Conservation (phyloP, 2,329 filamentous ascomycete species). For the Tolypocladium ovalisporum region DNA sequence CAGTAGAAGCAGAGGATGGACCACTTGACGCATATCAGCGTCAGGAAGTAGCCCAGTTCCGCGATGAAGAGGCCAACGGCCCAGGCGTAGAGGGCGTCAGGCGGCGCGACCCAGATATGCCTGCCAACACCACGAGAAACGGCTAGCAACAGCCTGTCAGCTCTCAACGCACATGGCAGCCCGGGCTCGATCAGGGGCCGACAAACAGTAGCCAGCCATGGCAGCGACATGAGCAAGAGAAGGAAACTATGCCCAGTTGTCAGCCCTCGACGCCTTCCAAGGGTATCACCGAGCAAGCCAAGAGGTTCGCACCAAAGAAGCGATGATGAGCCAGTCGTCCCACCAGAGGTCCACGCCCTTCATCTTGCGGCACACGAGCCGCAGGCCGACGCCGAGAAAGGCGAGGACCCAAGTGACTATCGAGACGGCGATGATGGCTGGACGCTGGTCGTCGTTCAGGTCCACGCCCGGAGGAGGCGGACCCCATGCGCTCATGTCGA, state of each 20-base stretch:
- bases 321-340: conserved; percentile 14
- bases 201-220: conserved; percentile 9
- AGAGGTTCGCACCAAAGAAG: conserved; percentile 8
- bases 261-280: neutral
- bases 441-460: conserved; percentile 8
- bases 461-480: conserved; percentile 9
- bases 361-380: conserved; percentile 9
- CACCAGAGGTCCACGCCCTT: conserved; percentile 9
- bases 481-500: neutral
- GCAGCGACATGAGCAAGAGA: conserved; percentile 6
- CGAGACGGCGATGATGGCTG: conserved; percentile 7
- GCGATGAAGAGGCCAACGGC: conserved; percentile 11
- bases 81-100: conserved; percentile 9
- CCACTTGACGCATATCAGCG: conserved; percentile 9
- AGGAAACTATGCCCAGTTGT: neutral
- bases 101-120: conserved; percentile 12
- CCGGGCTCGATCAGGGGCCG: neutral
- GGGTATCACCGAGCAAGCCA: neutral
- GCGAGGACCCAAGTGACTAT: conserved; percentile 8
- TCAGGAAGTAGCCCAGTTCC: conserved; percentile 10
- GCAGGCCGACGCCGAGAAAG: conserved; percentile 6
- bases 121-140: conserved; percentile 10
- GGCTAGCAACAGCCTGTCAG: conserved; percentile 2
- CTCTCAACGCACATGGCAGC: neutral
- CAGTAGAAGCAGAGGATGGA: conserved; percentile 15